Evolutionary conservation across 73 alveolate genomes (phyloP).

Genomic region (Paramecium tetraurelia): DNA sequence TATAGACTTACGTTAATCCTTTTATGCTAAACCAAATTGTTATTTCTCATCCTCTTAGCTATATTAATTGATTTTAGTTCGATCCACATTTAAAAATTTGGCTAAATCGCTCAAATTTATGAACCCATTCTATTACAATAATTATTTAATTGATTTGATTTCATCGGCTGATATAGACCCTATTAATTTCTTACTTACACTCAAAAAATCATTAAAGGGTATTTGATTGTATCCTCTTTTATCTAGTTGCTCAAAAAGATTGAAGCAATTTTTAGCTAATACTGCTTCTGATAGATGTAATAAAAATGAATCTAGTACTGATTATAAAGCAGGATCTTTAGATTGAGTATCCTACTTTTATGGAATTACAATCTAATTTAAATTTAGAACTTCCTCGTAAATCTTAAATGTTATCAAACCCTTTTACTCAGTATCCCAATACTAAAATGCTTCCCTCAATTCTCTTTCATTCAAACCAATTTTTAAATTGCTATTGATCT

Average conservation of each 20-base stretch:
- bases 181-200: not conserved
- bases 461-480: not conserved
- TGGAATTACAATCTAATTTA: not conserved
- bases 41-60: not conserved
- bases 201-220: not conserved
- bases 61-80: not conserved
- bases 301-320: not conserved
- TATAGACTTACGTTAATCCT: not conserved
- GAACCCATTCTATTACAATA: not conserved
- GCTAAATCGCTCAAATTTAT: constrained; percentile 45
- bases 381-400: not conserved
- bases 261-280: constrained; percentile 15
- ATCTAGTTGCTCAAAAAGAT: not conserved
- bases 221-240: constrained; percentile 29
- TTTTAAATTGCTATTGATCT: not conserved
- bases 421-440: not conserved
- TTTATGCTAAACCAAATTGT: not conserved
- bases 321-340: not conserved
- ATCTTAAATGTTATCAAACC: not conserved
- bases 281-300: not conserved
- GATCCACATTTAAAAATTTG: not conserved
- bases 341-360: not conserved
- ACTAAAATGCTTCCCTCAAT: constrained; percentile 18
- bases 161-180: not conserved
- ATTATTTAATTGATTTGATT: not conserved